A percentile compares a stretch with the other conserved stretches of the same genome.
These are phyloP conservation scores for Suhomyces sp. DNA, from an alignment of 805 yeast genomes.

Conservation along the genomic window DNA sequence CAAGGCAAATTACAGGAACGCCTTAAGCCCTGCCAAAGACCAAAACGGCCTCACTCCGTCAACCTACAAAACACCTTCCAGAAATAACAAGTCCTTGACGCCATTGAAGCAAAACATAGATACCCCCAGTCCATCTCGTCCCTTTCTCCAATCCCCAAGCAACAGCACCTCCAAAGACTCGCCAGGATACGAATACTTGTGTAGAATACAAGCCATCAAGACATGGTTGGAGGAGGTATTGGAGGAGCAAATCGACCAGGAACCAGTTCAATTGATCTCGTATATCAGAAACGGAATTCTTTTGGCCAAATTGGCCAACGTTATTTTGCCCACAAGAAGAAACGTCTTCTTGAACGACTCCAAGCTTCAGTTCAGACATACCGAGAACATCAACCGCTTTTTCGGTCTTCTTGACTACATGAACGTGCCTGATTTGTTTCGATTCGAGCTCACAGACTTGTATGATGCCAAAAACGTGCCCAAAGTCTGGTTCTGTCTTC, in stretches of 20 bases:
- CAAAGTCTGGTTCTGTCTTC: constrained; percentile 88
- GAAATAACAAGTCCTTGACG: not conserved
- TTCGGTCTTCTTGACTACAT: constrained; percentile 66
- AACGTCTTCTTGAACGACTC: constrained; percentile 53
- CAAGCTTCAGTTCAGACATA: constrained; percentile 76
- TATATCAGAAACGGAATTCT: constrained; percentile 80
- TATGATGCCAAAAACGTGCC: constrained; percentile 92
- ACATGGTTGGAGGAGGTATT: constrained; percentile 71
- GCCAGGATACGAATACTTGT: constrained; percentile 66
- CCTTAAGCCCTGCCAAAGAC: constrained; percentile 8
- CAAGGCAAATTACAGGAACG: constrained; percentile 17
- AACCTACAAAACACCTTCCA: not conserved
- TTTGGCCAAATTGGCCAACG: constrained; percentile 73
- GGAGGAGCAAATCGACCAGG: constrained; percentile 51
- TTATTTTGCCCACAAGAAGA: constrained; percentile 63
- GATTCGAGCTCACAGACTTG: constrained; percentile 88
- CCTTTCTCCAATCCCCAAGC: constrained; percentile 28
- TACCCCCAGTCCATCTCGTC: constrained; percentile 12
- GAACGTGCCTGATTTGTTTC: constrained; percentile 80
- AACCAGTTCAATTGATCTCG: constrained; percentile 58
- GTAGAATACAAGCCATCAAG: constrained; percentile 79
- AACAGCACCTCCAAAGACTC: constrained; percentile 28
- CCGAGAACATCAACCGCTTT: constrained; percentile 87
- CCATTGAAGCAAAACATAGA: constrained; percentile 12
- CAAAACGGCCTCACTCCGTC: not conserved